These are phyloP conservation scores for Pleurozium schreberi DNA, from an alignment of 225 moss, liverwort and hornwort genomes.

Conservation along the genomic window DNA sequence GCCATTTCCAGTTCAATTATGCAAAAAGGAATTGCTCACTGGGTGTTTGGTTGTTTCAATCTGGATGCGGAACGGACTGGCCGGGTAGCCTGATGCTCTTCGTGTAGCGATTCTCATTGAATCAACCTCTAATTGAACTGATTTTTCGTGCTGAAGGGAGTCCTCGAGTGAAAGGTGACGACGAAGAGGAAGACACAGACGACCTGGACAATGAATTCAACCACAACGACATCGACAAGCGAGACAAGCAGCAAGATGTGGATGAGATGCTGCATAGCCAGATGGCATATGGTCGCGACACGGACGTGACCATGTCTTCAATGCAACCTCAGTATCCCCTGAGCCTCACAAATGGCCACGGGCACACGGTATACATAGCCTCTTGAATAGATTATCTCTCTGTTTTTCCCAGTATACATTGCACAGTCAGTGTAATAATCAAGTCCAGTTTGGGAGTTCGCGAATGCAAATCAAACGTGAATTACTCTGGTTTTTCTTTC, in stretches of 20 bases:
- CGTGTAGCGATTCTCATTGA: neutral
- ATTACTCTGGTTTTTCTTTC: neutral
- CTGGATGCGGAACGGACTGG: neutral
- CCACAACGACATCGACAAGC: slow-evolving; percentile 27
- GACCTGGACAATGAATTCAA: slow-evolving; percentile 84
- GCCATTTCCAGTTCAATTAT: neutral
- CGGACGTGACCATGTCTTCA: slow-evolving; percentile 37
- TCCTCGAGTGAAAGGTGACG: slow-evolving; percentile 77
- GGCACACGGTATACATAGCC: slow-evolving; percentile 26
- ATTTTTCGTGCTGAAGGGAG: slow-evolving; percentile 27
- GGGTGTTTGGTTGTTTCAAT: neutral
- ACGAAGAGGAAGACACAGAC: slow-evolving; percentile 73
- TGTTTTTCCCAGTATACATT: neutral
- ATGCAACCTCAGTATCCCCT: slow-evolving; percentile 56
- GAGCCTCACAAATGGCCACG: slow-evolving; percentile 51
- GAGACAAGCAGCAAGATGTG: slow-evolving; percentile 38
- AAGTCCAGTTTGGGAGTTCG: neutral
- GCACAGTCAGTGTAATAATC: neutral
- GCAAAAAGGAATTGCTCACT: neutral
- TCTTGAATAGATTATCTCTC: neutral
- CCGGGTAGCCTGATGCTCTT: neutral
- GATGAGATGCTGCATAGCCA: slow-evolving; percentile 52
- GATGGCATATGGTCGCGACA: slow-evolving; percentile 52
- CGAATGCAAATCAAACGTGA: neutral
- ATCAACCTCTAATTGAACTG: neutral